phyloP scores from a whole-genome alignment of 2,329 filamentous ascomycete genomes.

The Coccinonectria pachysandricola region DNA sequence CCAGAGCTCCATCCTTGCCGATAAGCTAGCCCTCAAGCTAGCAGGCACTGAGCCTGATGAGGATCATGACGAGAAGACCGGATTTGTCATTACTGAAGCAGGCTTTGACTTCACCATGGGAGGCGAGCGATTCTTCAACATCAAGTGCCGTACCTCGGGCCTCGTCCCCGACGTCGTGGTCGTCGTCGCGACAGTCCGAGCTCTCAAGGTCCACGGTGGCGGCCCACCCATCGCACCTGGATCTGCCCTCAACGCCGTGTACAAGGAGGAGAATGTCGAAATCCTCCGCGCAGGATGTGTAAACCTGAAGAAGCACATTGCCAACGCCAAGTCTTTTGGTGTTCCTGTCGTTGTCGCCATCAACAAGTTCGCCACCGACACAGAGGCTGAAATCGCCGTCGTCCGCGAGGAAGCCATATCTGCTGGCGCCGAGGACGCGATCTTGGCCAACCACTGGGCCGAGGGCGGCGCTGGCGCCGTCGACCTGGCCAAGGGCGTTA shows the following conservation, averaged over 20 bases:
- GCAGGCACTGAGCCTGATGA: conserved; percentile 90
- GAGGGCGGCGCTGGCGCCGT: conserved; percentile 86
- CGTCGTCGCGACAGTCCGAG: conserved; percentile 88
- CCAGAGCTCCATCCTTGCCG: conserved; percentile 87
- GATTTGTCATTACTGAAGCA: conserved; percentile 92
- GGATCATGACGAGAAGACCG: conserved; percentile 69
- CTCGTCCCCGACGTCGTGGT: conserved; percentile 89
- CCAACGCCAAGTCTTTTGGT: conserved; percentile 80
- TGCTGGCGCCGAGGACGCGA: conserved; percentile 87
- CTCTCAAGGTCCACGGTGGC: conserved; percentile 92
- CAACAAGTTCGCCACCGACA: conserved; percentile 93
- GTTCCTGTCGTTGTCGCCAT: conserved; percentile 93
- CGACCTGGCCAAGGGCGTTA: conserved; percentile 78
- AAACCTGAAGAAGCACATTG: conserved; percentile 91
- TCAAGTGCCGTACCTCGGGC: conserved; percentile 94
- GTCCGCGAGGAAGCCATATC: conserved; percentile 84
- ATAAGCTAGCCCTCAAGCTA: conserved; percentile 92
- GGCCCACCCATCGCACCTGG: conserved; percentile 89
- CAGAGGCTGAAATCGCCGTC: conserved; percentile 79
- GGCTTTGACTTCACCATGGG: conserved; percentile 99
- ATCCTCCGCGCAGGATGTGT: conserved; percentile 82
- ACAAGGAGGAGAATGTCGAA: conserved; percentile 88
- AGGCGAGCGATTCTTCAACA: conserved; percentile 99
- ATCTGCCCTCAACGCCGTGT: conserved; percentile 73
- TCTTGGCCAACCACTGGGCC: conserved; percentile 93